Conservation (phyloP, 768 basidiomycete species). For the Dentipellis fragilis region DNA sequence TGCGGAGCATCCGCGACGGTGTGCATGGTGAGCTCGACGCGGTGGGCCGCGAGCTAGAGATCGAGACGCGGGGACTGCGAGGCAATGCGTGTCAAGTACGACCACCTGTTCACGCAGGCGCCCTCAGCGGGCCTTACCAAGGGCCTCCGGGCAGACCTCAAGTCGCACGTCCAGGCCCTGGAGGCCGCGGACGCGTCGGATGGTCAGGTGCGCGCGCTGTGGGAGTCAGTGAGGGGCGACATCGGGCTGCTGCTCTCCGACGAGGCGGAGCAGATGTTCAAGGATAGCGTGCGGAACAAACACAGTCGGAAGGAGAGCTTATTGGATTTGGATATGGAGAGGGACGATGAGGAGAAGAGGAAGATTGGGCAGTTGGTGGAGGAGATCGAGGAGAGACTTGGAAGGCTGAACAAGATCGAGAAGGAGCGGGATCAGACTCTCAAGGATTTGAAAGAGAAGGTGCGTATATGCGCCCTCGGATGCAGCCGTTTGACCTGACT, state of each 20-base stretch:
- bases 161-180: conserved; percentile 59
- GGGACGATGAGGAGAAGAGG: conserved; percentile 56
- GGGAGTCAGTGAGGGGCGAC: conserved; percentile 61
- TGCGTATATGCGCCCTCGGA: conserved; percentile 19
- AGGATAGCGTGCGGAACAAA: conserved; percentile 33
- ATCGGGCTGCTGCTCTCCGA: conserved; percentile 51
- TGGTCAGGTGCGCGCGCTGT: conserved; percentile 59
- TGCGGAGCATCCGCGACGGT: conserved; percentile 46
- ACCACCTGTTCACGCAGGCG: conserved; percentile 77
- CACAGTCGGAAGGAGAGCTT: conserved; percentile 32
- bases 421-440: conserved; percentile 79
- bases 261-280: conserved; percentile 54
- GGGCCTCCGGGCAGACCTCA: conserved; percentile 65
- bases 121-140: conserved; percentile 72
- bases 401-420: conserved; percentile 70
- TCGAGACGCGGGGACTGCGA: conserved; percentile 86
- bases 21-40: conserved; percentile 55
- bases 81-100: conserved; percentile 76
- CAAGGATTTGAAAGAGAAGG: conserved; percentile 95
- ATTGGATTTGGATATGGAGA: conserved; percentile 67
- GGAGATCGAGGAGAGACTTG: conserved; percentile 73
- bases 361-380: conserved; percentile 58
- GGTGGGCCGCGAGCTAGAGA: conserved; percentile 59
- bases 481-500: neutral
- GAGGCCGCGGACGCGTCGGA: conserved; percentile 76